Conservation (phyloP, 139 green algal genomes). For the Gonium pectorale region DNA sequence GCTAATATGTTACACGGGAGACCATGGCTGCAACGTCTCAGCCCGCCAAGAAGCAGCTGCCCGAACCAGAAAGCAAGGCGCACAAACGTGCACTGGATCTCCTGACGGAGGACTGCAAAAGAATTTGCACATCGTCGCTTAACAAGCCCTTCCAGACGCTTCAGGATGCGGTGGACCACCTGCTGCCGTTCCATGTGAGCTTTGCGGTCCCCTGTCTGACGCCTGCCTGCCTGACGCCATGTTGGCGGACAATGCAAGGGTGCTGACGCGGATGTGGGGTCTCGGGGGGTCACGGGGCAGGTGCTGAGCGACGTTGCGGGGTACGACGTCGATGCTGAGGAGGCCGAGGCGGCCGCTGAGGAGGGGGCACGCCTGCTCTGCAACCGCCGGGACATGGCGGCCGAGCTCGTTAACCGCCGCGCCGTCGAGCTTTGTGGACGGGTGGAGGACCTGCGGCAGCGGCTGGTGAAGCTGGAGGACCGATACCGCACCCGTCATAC, state of each 20-base stretch:
- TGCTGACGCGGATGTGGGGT: no score
- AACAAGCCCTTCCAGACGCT: conserved; percentile 15
- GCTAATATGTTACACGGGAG: no score
- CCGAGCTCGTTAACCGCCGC: conserved; percentile 9
- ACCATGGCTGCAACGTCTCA: conserved; percentile 1
- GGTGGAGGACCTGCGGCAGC: conserved; percentile 24
- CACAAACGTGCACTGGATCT: conserved; percentile 29
- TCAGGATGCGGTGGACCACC: conserved; percentile 29
- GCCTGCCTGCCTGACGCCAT: neutral
- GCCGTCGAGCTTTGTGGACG: conserved; percentile 21
- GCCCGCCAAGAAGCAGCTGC: neutral
- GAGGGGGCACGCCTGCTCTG: conserved; percentile 33
- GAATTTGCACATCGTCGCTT: conserved; percentile 18
- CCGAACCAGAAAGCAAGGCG: neutral
- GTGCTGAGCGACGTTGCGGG: conserved; percentile 10
- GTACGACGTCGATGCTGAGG: conserved; percentile 20
- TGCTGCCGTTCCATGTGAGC: conserved; percentile 38
- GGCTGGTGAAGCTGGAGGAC: conserved; percentile 21
- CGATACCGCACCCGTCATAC: neutral
- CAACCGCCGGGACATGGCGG: neutral
- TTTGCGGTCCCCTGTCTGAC: neutral
- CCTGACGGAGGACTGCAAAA: conserved; percentile 39
- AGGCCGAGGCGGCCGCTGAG: neutral
- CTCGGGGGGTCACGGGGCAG: no score
- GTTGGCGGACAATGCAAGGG: no score